Base-by-base conservation (phyloP, 2,329 filamentous ascomycete species). In the Penicillium crustosum region DNA sequence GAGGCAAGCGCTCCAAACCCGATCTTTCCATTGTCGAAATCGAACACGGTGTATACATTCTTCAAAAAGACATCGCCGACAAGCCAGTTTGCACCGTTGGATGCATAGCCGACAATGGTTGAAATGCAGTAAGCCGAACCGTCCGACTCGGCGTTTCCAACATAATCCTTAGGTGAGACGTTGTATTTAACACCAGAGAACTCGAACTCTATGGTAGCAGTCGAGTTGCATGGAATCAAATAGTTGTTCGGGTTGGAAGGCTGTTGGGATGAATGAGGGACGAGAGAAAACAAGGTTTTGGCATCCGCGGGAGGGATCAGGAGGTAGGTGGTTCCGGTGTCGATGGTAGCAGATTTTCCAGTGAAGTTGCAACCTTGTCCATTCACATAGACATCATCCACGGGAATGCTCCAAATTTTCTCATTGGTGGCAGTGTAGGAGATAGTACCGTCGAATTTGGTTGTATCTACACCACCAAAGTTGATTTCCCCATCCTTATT, bases 21-120 rank as follows among this genome's bases (percentile, higher is more conserved):
- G 39, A 80, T 70, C 42, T 71, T 68, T 36, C 66, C 67, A 38
- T 77, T 68, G 49, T 93, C 91, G 53, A 84, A 85, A 72, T 96
- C 92, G 71, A 95, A 96, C 25, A 94, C 87, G 1, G 86, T 81
- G 70, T 96, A 96, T 17, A 96, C 91, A 66, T 95, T 96, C 78
- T 95, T 96, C 60, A 96, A 76, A 67, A 96, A 96, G 0, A 89
- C 85, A 64, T 92, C 91, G 2, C 92, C 92, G 1, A 96, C 75
- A n/a, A 96, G 80, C 91, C 91, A 96, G 29, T 77, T 70, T 66
- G 66, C 80, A 0, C 80, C 76, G 47, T 91, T 86, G 15, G 90
- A 85, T 69, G 88, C 83, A 27, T 86, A 81, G 2, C 89, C 89
- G 53, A 91, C 87, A 36, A 96, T 84, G 66, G 90, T 92, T 71